Percentiles rank a stretch among this genome's conserved stretches.
Evolutionary conservation across 495 filamentous ascomycete genomes (phyloP).

Genomic region (Cenococcum geophilum): DNA sequence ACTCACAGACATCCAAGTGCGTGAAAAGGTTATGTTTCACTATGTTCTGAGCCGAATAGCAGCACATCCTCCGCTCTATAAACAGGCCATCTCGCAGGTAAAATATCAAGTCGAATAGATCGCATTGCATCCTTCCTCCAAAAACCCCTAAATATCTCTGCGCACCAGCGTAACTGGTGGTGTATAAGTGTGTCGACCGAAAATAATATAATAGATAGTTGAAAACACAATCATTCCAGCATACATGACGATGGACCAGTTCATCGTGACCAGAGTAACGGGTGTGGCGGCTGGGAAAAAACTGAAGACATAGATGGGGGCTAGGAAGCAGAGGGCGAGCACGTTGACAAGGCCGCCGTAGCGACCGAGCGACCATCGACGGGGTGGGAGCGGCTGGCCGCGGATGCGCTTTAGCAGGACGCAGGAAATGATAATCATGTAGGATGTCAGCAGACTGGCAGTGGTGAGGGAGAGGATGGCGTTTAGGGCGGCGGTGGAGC

Average conservation of each 20-base stretch:
- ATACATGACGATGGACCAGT: conserved; percentile 1
- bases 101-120: too few species aligned
- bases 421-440: conserved; percentile 46
- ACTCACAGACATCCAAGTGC: too few species aligned
- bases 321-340: conserved; percentile 39
- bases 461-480: conserved; percentile 43
- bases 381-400: conserved; percentile 37
- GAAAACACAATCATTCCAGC: conserved; percentile 2
- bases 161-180: neutral
- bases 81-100: too few species aligned
- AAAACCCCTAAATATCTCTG: neutral
- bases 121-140: too few species aligned
- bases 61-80: too few species aligned
- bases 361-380: conserved; percentile 46
- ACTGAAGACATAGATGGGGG: conserved; percentile 47
- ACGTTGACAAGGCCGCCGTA: conserved; percentile 47
- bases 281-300: conserved; percentile 42
- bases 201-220: neutral
- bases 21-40: too few species aligned
- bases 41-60: too few species aligned
- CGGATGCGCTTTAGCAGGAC: conserved; percentile 38
- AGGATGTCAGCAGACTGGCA: conserved; percentile 38
- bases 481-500: conserved; percentile 50
- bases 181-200: neutral
- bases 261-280: neutral